Conservation (phyloP, 2,329 filamentous ascomycete genomes). For the Trichoderma atrobrunneum region DNA sequence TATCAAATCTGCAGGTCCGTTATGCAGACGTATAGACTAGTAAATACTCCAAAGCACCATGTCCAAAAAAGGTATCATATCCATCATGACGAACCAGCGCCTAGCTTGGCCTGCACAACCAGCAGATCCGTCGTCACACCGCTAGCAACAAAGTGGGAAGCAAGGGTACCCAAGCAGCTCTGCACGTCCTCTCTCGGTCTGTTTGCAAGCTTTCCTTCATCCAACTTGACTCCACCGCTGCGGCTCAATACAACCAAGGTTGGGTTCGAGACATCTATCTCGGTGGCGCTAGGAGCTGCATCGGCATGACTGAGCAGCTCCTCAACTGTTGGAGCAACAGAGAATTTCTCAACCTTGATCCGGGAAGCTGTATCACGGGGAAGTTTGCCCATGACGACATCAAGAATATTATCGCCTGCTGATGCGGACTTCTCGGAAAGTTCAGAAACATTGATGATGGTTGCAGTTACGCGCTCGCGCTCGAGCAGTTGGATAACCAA, state of each 20-base stretch:
- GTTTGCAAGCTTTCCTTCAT: slow-evolving; percentile 25
- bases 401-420: slow-evolving; percentile 18
- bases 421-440: slow-evolving; percentile 2
- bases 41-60: background rate
- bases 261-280: slow-evolving; percentile 16
- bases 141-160: slow-evolving; percentile 25
- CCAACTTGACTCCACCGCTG: slow-evolving; percentile 20
- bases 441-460: slow-evolving; percentile 52
- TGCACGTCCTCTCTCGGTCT: slow-evolving; percentile 23
- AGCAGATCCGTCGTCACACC: slow-evolving; percentile 27
- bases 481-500: slow-evolving; percentile 81
- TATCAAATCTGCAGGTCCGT: background rate
- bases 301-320: slow-evolving; percentile 26
- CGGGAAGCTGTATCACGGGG: slow-evolving; percentile 19
- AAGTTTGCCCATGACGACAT: slow-evolving; percentile 15
- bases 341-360: slow-evolving; percentile 24
- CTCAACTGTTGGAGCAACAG: slow-evolving; percentile 22
- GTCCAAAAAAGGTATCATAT: background rate
- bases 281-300: slow-evolving; percentile 14
- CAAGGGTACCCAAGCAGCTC: slow-evolving; percentile 27
- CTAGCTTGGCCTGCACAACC: slow-evolving; percentile 33
- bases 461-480: slow-evolving; percentile 75
- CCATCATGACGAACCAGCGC: background rate
- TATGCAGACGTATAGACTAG: background rate
- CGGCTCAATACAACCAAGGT: slow-evolving; percentile 28